These are phyloP conservation scores for Debaryomyces fabryi DNA, from an alignment of 1,139 yeast species.

Conservation along the genomic window DNA sequence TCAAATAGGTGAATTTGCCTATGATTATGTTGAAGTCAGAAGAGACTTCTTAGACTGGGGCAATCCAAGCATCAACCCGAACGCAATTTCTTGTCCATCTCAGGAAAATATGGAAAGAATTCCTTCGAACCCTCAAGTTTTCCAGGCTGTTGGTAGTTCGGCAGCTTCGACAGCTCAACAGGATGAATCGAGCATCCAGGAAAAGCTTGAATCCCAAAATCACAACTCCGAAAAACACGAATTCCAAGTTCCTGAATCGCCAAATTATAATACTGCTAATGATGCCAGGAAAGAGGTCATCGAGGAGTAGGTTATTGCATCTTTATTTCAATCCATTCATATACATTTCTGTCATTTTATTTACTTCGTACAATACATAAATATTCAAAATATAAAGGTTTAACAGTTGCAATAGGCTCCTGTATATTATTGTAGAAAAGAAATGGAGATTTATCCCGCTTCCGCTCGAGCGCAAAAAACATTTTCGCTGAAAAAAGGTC, in stretches of 20 bases:
- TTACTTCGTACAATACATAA: constrained; percentile 1
- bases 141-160: constrained; percentile 7
- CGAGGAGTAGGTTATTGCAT: constrained; percentile 1
- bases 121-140: neutral
- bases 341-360: constrained; percentile 1
- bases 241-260: neutral
- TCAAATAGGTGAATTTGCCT: constrained; percentile 97
- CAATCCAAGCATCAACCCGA: constrained; percentile 7
- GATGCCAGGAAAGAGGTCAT: neutral
- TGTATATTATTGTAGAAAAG: neutral
- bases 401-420: neutral
- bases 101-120: neutral
- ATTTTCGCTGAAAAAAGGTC: constrained; percentile 5
- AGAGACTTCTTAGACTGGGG: constrained; percentile 83
- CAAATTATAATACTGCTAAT: neutral
- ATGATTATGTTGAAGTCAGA: constrained; percentile 95
- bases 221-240: neutral
- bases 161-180: neutral
- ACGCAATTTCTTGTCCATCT: neutral
- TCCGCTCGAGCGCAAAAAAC: constrained; percentile 13
- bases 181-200: constrained; percentile 2
- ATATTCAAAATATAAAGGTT: neutral
- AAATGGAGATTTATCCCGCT: neutral
- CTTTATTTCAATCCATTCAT: neutral
- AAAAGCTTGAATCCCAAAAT: constrained; percentile 4